Evolutionary conservation across 139 green algal genomes (phyloP).

Genomic region (Picochlorum sp.): DNA sequence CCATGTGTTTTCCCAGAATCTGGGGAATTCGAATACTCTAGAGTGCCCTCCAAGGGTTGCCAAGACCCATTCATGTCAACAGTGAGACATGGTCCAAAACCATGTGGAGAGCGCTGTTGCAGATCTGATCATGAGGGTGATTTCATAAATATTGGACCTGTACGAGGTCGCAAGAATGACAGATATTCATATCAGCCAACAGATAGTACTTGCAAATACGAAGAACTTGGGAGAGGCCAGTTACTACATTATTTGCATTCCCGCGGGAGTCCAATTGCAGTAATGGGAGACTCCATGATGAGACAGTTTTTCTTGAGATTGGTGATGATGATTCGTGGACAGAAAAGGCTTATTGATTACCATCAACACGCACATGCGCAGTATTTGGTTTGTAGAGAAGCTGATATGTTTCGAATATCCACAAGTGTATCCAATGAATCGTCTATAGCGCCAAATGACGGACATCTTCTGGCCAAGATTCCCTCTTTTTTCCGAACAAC

Average conservation of each 20-base stretch:
- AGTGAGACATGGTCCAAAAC: neutral
- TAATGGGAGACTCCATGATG: constrained; percentile 23
- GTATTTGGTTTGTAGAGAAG: constrained; percentile 14
- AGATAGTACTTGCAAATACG: constrained; percentile 6
- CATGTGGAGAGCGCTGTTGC: constrained; percentile 7
- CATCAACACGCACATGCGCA: constrained; percentile 14
- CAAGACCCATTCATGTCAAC: constrained; percentile 11
- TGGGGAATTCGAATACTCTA: neutral
- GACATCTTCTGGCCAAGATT: constrained; percentile 9
- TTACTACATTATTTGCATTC: constrained; percentile 14
- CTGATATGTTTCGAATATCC: constrained; percentile 18
- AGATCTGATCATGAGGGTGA: constrained; percentile 1
- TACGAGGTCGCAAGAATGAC: neutral
- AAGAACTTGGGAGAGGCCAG: constrained; percentile 1
- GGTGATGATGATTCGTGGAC: constrained; percentile 18
- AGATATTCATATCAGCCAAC: constrained; percentile 7
- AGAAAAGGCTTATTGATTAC: constrained; percentile 13
- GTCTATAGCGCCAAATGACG: neutral
- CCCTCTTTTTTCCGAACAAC: constrained; percentile 13
- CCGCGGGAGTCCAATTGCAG: constrained; percentile 4
- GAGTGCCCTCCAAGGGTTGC: neutral
- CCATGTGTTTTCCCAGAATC: constrained; percentile 8
- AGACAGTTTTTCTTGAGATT: constrained; percentile 17
- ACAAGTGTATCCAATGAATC: neutral
- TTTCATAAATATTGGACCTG: neutral